A percentile compares a stretch with the other conserved stretches of the same genome.
Evolutionary conservation across 768 basidiomycete genomes (phyloP).

Genomic region (Phanerochaete sordida): DNA sequence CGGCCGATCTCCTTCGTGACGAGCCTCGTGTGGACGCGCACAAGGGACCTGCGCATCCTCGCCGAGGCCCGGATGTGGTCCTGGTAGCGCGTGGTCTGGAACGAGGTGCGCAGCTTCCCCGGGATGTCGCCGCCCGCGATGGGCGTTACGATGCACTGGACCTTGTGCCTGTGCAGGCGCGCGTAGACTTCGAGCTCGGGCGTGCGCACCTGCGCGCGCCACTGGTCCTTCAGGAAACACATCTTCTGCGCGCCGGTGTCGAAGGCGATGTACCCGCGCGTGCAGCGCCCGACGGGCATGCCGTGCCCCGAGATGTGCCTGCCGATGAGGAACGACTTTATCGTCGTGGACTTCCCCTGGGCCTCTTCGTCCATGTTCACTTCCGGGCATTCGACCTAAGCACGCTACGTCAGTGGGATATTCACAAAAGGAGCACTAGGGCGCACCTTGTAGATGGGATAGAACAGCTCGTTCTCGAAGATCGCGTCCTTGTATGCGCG

Average conservation of each 20-base stretch:
- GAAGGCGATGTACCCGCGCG: conserved; percentile 10
- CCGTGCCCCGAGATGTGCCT: background rate
- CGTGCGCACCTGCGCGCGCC: conserved; percentile 2
- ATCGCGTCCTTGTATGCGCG: no score
- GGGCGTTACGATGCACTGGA: background rate
- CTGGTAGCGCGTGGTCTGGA: background rate
- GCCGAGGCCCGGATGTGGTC: background rate
- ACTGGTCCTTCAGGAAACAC: conserved; percentile 13
- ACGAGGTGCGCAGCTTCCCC: background rate
- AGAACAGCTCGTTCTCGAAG: no score
- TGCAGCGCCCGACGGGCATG: conserved; percentile 7
- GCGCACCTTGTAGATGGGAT: no score
- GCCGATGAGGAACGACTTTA: conserved; percentile 3
- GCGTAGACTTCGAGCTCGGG: background rate
- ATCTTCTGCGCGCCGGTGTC: background rate
- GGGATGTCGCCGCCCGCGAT: background rate
- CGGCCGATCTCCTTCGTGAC: background rate
- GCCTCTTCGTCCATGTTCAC: no score
- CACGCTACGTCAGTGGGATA: no score
- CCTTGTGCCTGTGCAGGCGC: background rate
- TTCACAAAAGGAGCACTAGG: no score
- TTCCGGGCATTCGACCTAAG: no score
- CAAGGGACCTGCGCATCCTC: background rate
- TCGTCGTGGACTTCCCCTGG: background rate
- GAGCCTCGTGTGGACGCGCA: background rate